Base-by-base conservation (phyloP, 345 rosid genomes). In the Cardamine chenopodiifolia region DNA sequence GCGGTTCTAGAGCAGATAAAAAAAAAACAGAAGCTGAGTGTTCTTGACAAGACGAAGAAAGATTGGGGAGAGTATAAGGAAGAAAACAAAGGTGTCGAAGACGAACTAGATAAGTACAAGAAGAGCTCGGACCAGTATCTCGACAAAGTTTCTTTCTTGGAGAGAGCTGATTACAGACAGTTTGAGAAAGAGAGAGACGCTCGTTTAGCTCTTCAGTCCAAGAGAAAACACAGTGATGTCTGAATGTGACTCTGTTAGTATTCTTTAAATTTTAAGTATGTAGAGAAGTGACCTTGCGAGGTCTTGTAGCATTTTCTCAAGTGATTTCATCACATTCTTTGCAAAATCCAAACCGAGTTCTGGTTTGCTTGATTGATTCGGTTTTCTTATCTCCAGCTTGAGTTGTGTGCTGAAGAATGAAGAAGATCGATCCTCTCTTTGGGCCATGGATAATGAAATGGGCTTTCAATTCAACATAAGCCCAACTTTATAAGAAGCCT, bases 61-160 rank as follows among this genome's bases (percentile, higher is more conserved):
- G 97, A 90, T 73, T 94, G 96, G 99, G 97, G 97, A 79, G 99
- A 94, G 79, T 94, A 85, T 42, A 94, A 94, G 83, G 97, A 89
- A 3, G 98, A 91, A 70, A 85, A 93, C 65, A 83, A 80, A 75
- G 91, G 93, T 20, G 65, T 90, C 50, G 97, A 90, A 78, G 96
- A 92, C 0, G 96, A 94, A 82, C 77, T 92, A 22, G 97, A 92
- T 61, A 89, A 92, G 26, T 92, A 94, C 75, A 92, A 90, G 86
- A 94, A 94, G 88, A 92, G 99, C 80, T 92, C 99, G 0, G 87
- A 92, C 77, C 87, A 91, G 80, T 91, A 93, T 78, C 83, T 92
- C 3, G 97, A 92, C 35, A 92, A 78, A 84, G 92, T 92, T 42
- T 83, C 90, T 17, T 93, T 91, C 86, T 80, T 93, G 83, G 86